Evolutionary conservation across 2,329 filamentous ascomycete genomes (phyloP).

Genomic region (Beauveria asiatica): DNA sequence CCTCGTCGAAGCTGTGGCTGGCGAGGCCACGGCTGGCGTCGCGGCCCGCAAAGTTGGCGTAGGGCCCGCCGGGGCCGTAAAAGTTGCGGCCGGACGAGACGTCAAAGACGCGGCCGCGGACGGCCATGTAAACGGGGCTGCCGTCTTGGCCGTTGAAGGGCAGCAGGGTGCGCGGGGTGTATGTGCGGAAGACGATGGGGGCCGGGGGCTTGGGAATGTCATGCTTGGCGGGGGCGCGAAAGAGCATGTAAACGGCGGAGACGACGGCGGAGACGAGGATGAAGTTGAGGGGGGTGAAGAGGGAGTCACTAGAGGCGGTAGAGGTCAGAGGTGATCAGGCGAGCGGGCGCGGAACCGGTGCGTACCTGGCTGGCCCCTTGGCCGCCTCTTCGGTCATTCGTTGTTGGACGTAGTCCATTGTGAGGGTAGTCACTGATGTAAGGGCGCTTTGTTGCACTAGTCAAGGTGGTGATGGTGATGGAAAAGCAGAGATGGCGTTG

Average conservation of each 20-base stretch:
- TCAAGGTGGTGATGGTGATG: not conserved
- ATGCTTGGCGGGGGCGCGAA: constrained; percentile 40
- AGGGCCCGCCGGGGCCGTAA: constrained; percentile 91
- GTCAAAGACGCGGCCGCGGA: constrained; percentile 86
- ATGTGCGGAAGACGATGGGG: constrained; percentile 55
- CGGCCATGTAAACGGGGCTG: constrained; percentile 78
- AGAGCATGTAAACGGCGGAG: constrained; percentile 49
- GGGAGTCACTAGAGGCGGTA: constrained; percentile 25
- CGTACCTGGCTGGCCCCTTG: constrained; percentile 32
- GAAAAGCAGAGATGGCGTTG: not conserved
- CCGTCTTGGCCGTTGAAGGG: constrained; percentile 72
- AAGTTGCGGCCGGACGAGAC: constrained; percentile 82
- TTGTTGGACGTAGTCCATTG: constrained; percentile 51
- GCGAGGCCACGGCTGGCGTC: constrained; percentile 86
- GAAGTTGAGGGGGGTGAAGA: constrained; percentile 55
- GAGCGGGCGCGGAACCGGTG: not conserved
- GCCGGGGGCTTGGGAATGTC: constrained; percentile 44
- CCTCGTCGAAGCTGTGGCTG: constrained; percentile 85
- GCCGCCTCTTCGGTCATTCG: constrained; percentile 45
- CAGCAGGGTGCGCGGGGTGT: constrained; percentile 73
- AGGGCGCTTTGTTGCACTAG: not conserved
- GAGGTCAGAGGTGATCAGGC: not conserved
- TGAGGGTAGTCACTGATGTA: not conserved
- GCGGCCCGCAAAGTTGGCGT: constrained; percentile 90
- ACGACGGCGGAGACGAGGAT: constrained; percentile 47